Base-by-base conservation (phyloP, 2,329 filamentous ascomycete genomes). In the Neonectria ditissima region DNA sequence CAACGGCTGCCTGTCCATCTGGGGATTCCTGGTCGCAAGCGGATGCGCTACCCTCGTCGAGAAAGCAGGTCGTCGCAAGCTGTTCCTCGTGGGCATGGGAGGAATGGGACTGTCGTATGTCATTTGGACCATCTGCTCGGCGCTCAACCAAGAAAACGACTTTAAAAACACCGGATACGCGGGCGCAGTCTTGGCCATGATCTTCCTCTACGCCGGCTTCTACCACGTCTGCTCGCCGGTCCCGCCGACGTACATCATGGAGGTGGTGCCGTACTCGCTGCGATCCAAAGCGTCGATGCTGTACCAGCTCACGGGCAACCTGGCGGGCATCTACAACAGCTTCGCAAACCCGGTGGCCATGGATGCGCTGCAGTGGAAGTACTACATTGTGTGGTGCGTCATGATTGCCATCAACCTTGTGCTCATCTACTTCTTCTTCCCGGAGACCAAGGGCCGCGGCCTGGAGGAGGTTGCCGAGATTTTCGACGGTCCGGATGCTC, bases 341-440 rank as follows among this genome's bases (percentile, higher is more conserved):
- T 81, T 80, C 45, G 79, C 80, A 10, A 83, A 83, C 39, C 81
- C 80, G 0, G 79, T 83, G 5, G 80, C 78, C 0, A 75, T 83
- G 55, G 77, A 79, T 0, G 72, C 72, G 0, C 79, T 82, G 28
- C 69, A 66, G 0, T 83, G 81, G 81, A 80, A 77, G 59, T 82
- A 80, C 58, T 83, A 82, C 56, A 78, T 82, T 9, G 78, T 83
- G 3, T 82, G 80, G 67, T 79, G 80, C n/a, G 78, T 73, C 0
- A 70, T 74, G 0, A 61, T 78, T 16, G 66, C 65, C 2, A 20
- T 71, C 0, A 65, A 72, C 34, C 2, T 73, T 11, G 63, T 37
- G 0, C 7, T 74, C 7, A 72, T 72, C 3, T 84, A 45, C 6
- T 69, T 73, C 64, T 72, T 71, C 65, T 71, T 73, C 43, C 70